Evolutionary conservation across 2,329 filamentous ascomycete species (phyloP), one percentile per base, ranked within the genome.

Genomic region (Claviceps capensis): DNA sequence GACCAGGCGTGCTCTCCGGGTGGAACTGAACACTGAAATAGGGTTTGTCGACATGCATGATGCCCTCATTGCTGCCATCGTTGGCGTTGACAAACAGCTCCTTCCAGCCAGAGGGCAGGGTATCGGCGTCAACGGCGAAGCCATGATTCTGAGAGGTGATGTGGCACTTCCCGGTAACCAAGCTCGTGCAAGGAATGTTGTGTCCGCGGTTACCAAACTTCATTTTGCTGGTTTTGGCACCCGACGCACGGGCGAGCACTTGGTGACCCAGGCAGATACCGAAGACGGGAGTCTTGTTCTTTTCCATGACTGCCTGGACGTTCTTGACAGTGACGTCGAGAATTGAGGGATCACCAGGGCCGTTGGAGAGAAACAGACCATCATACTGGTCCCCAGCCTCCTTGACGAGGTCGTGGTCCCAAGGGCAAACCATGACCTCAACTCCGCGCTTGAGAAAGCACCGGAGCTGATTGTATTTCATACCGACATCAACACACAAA

Each of bases 1-100:
- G 93, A 53, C 93, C 93, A 2, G 93, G 93, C 1, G 89, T 94
- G 74, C 90, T 95, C 70, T 98, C 93, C 0, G 93, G 93, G 65
- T 98, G 93, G 73, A 98, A 98, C 67, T 98, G 93, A n/a, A 97
- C 93, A 75, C 89, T 96, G 77, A 98, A 98, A 73, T 91, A 94
- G 49, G 93, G 93, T 63, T 83, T 86, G 67, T 74, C 79, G 48
- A 79, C 73, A 67, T 97, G 89, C 69, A 90, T 85, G 64, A 98
- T 96, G 71, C 93, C 93, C 73, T 98, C 93, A 69, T 98, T 98
- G 71, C 88, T 96, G 61, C 88, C 87, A 61, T 98, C 93, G 68
- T 98, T 98, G 69, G 93, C 91, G 64, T 98, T 98, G 63, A 97
- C 86, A 60, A 97, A 98, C 9, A 97, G 79, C 71, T 97, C 93